phyloP scores from a whole-genome alignment of 768 basidiomycete species.

The Rickenella mellea region DNA sequence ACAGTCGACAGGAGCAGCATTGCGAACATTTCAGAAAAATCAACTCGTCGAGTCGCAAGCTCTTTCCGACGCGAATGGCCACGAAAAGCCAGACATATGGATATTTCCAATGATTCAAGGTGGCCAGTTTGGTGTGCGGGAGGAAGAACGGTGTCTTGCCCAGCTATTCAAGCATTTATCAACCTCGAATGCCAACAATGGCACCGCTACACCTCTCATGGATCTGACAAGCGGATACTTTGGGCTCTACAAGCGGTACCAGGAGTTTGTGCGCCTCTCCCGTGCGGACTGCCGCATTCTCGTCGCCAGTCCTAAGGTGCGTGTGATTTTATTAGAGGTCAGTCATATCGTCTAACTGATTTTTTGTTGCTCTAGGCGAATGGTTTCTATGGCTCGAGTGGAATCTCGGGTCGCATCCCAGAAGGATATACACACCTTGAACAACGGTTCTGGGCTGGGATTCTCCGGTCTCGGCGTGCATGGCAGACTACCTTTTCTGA shows the following conservation, averaged over 20 bases:
- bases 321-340: conserved; percentile 8
- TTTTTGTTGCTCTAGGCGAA: conserved; percentile 56
- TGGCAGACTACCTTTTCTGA: conserved; percentile 9
- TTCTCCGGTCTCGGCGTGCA: conserved; percentile 9
- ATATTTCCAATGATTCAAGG: conserved; percentile 83
- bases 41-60: conserved; percentile 12
- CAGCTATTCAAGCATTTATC: conserved; percentile 46
- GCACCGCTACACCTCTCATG: conserved; percentile 33
- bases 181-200: not conserved
- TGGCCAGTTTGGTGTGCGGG: conserved; percentile 76
- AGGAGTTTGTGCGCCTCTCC: conserved; percentile 48
- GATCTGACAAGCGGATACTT: conserved; percentile 97
- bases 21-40: conserved; percentile 52
- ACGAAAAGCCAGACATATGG: conserved; percentile 32
- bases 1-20: conserved; percentile 40
- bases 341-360: conserved; percentile 1
- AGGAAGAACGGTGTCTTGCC: conserved; percentile 64
- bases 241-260: conserved; percentile 74
- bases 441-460: conserved; percentile 51
- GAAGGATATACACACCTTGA: conserved; percentile 91
- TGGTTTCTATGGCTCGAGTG: conserved; percentile 85
- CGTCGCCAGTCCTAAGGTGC: conserved; percentile 78
- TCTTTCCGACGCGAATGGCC: conserved; percentile 10
- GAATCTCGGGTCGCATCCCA: conserved; percentile 88
- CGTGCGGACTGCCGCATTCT: conserved; percentile 62